A percentile compares a stretch with the other conserved stretches of the same genome.
These are phyloP conservation scores for Suillus tomentosus DNA, from an alignment of 768 basidiomycete genomes.

Conservation along the genomic window DNA sequence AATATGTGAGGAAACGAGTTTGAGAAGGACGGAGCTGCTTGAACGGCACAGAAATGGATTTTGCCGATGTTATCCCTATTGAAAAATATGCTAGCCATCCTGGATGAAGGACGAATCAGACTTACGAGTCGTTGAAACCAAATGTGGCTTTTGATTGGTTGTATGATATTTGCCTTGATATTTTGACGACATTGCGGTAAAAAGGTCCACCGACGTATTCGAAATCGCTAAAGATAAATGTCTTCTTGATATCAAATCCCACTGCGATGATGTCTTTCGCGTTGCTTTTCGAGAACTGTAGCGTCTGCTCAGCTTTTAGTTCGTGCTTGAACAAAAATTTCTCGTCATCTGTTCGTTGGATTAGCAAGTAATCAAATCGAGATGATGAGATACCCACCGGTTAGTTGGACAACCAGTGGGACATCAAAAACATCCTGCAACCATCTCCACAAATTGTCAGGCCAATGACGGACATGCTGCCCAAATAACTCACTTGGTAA, in stretches of 20 bases:
- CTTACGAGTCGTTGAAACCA: conserved; percentile 95
- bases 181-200: conserved; percentile 91
- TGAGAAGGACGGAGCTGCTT: conserved; percentile 95
- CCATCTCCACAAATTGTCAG: conserved; percentile 62
- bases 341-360: conserved; percentile 77
- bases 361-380: not conserved
- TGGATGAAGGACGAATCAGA: conserved; percentile 15
- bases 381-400: conserved; percentile 53
- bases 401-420: conserved; percentile 93
- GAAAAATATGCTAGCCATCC: conserved; percentile 6
- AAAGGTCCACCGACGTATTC: conserved; percentile 90
- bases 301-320: conserved; percentile 86
- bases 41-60: conserved; percentile 93
- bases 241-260: conserved; percentile 88
- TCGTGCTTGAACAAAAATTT: conserved; percentile 98
- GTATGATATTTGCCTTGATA: conserved; percentile 90
- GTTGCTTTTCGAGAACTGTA: conserved; percentile 79
- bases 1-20: conserved; percentile 99
- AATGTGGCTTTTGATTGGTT: conserved; percentile 95
- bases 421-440: conserved; percentile 95
- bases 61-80: conserved; percentile 96
- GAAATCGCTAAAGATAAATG: conserved; percentile 96
- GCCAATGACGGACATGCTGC: not conserved
- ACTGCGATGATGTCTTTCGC: conserved; percentile 97
- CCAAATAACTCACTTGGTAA: conserved; percentile 77